Percentiles rank a stretch among this genome's conserved stretches.
Conservation (phyloP, 148 eudicot genomes). For the Mesembryanthemum crystallinum region DNA sequence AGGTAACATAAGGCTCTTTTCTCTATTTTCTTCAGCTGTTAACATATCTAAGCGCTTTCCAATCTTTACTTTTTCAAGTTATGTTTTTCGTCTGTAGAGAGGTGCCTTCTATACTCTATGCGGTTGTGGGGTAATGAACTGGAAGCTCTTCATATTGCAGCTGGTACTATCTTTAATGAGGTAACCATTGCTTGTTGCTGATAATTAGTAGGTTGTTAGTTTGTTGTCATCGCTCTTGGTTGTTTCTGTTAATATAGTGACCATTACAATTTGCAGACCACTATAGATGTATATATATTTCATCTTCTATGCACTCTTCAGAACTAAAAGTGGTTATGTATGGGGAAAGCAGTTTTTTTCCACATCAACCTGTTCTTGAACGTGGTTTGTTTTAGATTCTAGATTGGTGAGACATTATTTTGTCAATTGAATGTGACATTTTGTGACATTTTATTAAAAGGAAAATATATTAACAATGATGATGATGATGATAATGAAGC, state of each 20-base stretch:
- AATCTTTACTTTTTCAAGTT: slow-evolving; percentile 9
- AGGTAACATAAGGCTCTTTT: neutral
- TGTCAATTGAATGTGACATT: no score
- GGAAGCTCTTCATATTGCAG: slow-evolving; percentile 62
- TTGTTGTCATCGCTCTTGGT: neutral
- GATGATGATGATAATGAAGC: no score
- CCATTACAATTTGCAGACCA: neutral
- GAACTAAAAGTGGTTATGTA: neutral
- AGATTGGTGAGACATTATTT: no score
- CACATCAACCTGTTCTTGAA: neutral
- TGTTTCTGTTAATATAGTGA: neutral
- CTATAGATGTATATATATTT: neutral
- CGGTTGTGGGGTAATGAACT: slow-evolving; percentile 60
- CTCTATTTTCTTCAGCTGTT: neutral
- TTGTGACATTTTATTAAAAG: no score
- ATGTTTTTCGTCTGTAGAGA: slow-evolving; percentile 44
- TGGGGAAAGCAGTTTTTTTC: neutral
- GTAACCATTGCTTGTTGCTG: slow-evolving; percentile 32
- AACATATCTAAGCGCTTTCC: neutral
- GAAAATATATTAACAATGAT: neutral
- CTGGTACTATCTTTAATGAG: slow-evolving; percentile 94
- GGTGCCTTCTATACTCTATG: slow-evolving; percentile 90
- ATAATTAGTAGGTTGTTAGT: neutral
- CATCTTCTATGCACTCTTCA: neutral
- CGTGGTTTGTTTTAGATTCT: no score